These are phyloP conservation scores for Backusella tarrabulga DNA, from an alignment of 192 early-diverging fungal species.

Conservation along the genomic window DNA sequence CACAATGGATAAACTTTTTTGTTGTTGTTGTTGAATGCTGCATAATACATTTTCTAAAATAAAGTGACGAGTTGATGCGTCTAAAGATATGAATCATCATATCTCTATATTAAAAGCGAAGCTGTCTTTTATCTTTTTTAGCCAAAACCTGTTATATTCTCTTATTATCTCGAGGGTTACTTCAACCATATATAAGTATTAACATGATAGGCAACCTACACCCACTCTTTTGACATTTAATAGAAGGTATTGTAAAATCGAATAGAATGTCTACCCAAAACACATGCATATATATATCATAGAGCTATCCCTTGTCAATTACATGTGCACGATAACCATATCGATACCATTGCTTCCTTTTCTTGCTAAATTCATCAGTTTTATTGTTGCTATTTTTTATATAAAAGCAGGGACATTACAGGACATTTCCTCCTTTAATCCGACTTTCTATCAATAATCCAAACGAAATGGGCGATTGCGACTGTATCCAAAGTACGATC, in stretches of 20 bases:
- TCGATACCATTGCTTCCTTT: no score
- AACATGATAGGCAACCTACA: no score
- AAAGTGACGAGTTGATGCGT: no score
- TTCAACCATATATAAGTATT: not conserved
- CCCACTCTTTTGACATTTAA: no score
- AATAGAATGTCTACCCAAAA: not conserved
- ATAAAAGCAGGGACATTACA: not conserved
- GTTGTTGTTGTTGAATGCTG: no score
- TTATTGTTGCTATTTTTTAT: not conserved
- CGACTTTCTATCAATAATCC: conserved; percentile 41
- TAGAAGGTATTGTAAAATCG: no score
- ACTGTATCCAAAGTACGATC: conserved; percentile 47
- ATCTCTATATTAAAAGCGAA: no score
- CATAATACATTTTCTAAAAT: no score
- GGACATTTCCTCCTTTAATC: not conserved
- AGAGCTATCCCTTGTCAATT: not conserved
- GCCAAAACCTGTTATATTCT: not conserved
- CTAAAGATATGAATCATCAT: no score
- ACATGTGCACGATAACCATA: no score
- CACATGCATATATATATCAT: not conserved
- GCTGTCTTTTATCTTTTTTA: not conserved
- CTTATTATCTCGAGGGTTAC: not conserved
- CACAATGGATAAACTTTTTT: no score
- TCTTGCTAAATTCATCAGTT: not conserved
- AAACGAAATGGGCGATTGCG: conserved; percentile 44